Base-by-base conservation (phyloP, 768 basidiomycete genomes). In the Tricholoma matsutake region DNA sequence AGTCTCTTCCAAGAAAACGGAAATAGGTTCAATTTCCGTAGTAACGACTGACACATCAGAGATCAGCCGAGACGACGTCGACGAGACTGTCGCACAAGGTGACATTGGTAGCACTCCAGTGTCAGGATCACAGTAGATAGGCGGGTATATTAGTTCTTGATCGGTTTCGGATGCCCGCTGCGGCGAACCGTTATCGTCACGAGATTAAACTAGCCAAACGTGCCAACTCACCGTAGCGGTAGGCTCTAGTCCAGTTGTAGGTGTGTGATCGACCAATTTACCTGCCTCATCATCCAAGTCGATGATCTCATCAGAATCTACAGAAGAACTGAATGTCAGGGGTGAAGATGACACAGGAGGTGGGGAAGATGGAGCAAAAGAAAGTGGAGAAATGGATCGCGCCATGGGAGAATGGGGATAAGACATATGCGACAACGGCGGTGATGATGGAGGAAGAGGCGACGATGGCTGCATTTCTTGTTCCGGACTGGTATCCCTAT, bases 401-500 rank as follows among this genome's bases (percentile, higher is more conserved):
- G 14, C 57, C 58, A 25, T 62, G 37, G 20, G 64, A 10, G 6
- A 66, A 56, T 43, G 63, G 51, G 14, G 58, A 53, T 16, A 45
- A 22, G 60, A 59, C 14, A 34, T 13, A 16, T 61, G 61, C 3
- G 64, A 63, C 43, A 67, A 51, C 2, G 65, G 63, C 6, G 56
- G 56, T 5, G 61, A 62, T 10, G 72, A 73, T 20, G 71, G 69
- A 29, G 67, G 64, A 35, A 72, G 67, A 22, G 64, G 65, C 11
- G 69, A 67, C 8, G 67, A 64, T 3, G 61, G 54, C 1, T 39
- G 34, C 22, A 63, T 59, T 18, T 68, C 70, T 16, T 58, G 63
- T 20, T 72, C 76, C 54, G 68, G 60, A 52, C 73, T 76, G 54
- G 68, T 72, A 20, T 71, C 75, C 31, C 71, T 70, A 59, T 74